Conservation (phyloP, 305 asterid species). For the Nicotiana rustica region DNA sequence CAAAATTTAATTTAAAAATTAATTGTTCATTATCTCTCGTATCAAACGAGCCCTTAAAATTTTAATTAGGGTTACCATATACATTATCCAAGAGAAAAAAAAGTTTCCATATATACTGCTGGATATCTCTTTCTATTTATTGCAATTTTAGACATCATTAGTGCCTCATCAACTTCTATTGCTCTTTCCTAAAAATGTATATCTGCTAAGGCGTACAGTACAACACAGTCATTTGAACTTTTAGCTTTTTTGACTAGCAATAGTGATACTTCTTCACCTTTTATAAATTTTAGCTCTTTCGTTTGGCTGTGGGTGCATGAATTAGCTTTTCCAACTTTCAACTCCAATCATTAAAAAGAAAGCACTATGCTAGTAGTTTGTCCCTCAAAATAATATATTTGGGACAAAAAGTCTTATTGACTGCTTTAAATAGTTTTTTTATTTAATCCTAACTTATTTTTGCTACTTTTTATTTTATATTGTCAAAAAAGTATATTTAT, state of each 20-base stretch:
- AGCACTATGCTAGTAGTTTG: not conserved
- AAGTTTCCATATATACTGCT: no score
- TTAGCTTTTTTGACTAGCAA: constrained; percentile 37
- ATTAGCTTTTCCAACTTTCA: constrained; percentile 17
- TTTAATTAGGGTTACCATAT: not conserved
- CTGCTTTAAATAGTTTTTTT: not conserved
- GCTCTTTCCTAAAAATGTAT: constrained; percentile 6
- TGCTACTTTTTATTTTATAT: not conserved
- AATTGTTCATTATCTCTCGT: no score
- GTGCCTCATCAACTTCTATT: constrained; percentile 23
- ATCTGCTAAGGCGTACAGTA: constrained; percentile 11
- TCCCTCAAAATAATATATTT: not conserved
- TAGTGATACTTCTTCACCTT: constrained; percentile 9
- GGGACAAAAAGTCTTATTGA: not conserved
- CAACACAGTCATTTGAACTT: not conserved
- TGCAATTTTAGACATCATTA: constrained; percentile 10
- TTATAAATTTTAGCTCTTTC: not conserved
- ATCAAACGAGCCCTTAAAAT: not conserved
- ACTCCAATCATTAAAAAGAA: constrained; percentile 4
- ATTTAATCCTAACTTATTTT: not conserved
- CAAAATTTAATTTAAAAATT: no score
- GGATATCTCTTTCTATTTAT: not conserved
- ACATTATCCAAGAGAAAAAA: not conserved
- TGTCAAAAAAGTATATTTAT: not conserved
- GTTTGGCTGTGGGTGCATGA: constrained; percentile 29